A percentile compares a stretch with the other conserved stretches of the same genome.
Evolutionary conservation across 768 basidiomycete species (phyloP).

Genomic region (Panellus pusillus): DNA sequence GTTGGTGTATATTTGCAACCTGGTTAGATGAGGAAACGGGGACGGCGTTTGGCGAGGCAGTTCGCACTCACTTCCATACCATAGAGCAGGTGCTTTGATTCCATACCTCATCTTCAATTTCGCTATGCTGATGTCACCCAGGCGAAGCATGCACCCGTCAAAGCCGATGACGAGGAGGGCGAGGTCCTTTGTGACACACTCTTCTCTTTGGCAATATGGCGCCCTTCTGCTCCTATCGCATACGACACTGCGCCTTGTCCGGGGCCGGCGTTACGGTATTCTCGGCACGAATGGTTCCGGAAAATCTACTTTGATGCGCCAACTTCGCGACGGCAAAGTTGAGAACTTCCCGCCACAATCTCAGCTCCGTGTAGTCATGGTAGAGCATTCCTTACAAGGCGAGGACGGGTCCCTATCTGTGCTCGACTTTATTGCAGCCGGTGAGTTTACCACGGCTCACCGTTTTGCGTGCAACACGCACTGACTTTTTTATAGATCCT

Average conservation of each 20-base stretch:
- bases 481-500: slow-evolving; percentile 51
- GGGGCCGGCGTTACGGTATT: slow-evolving; percentile 93
- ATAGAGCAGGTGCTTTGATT: slow-evolving; percentile 60
- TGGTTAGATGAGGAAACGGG: slow-evolving; percentile 62
- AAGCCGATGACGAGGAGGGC: slow-evolving; percentile 62
- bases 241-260: slow-evolving; percentile 84
- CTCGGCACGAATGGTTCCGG: slow-evolving; percentile 96
- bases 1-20: slow-evolving; percentile 68
- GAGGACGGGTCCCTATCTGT: slow-evolving; percentile 84
- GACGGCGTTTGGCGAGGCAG: slow-evolving; percentile 55
- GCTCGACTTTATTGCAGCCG: slow-evolving; percentile 86
- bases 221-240: slow-evolving; percentile 93
- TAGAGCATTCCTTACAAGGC: slow-evolving; percentile 94
- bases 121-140: slow-evolving; percentile 25
- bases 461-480: background rate
- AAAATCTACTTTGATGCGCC: slow-evolving; percentile 94
- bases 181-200: slow-evolving; percentile 90
- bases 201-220: slow-evolving; percentile 95
- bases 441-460: slow-evolving; percentile 38
- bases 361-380: slow-evolving; percentile 90
- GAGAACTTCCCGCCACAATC: slow-evolving; percentile 94
- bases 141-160: slow-evolving; percentile 56
- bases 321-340: slow-evolving; percentile 90
- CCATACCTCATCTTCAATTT: background rate
- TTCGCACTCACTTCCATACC: slow-evolving; percentile 72